Evolutionary conservation across 495 filamentous ascomycete genomes (phyloP).

Genomic region (Penicillium crystallinum): DNA sequence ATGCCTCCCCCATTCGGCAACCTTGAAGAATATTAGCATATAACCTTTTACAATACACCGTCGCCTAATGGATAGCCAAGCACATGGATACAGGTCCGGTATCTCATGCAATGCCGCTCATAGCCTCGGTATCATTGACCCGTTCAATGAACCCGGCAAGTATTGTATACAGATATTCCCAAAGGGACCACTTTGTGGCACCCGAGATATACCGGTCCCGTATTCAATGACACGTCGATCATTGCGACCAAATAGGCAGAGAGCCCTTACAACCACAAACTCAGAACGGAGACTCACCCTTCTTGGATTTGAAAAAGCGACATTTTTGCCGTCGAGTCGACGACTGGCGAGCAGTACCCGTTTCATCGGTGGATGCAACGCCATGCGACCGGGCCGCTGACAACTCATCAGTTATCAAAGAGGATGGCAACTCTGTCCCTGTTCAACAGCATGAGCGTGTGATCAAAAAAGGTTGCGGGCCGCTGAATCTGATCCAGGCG

Average conservation of each 20-base stretch:
- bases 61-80: background rate
- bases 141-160: background rate
- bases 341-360: constrained; percentile 19
- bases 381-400: constrained; percentile 28
- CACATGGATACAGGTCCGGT: background rate
- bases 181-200: background rate
- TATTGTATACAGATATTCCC: background rate
- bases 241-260: background rate
- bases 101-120: background rate
- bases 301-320: constrained; percentile 25
- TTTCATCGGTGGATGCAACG: constrained; percentile 16
- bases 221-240: constrained; percentile 1
- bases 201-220: background rate
- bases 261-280: constrained; percentile 4
- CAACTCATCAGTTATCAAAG: constrained; percentile 27
- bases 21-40: constrained; percentile 29
- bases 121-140: constrained; percentile 1
- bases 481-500: constrained; percentile 17
- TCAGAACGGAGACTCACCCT: constrained; percentile 16
- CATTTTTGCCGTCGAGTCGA: constrained; percentile 19
- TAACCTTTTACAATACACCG: background rate
- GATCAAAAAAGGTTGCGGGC: constrained; percentile 34
- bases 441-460: constrained; percentile 29
- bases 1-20: constrained; percentile 37
- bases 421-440: constrained; percentile 11